Evolutionary conservation across 176 grass and related monocot species (phyloP).

Genomic region (Tillandsia leiboldiana): DNA sequence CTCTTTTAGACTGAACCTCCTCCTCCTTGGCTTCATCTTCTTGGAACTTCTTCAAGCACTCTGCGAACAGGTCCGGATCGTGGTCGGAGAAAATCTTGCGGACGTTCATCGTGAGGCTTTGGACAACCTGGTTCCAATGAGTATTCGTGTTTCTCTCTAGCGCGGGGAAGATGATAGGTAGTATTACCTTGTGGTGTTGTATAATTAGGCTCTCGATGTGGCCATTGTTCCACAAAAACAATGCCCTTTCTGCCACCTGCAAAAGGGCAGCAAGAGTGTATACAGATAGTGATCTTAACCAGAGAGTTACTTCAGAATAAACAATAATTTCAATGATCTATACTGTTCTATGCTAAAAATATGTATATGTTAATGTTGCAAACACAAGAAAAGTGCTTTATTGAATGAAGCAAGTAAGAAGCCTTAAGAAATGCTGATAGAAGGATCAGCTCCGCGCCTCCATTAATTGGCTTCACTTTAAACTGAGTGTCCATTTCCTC

Average conservation of each 20-base stretch:
- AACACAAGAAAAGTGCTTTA: no score
- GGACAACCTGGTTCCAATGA: conserved; percentile 26
- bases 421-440: no score
- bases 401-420: no score
- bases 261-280: not conserved
- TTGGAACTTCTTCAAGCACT: conserved; percentile 24
- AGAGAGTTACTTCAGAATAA: not conserved
- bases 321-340: no score
- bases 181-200: conserved; percentile 20
- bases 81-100: conserved; percentile 20
- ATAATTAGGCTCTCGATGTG: conserved; percentile 24
- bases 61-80: conserved; percentile 15
- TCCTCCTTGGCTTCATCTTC: conserved; percentile 22
- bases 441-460: no score
- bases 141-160: conserved; percentile 17
- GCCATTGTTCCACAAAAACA: conserved; percentile 26
- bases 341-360: no score
- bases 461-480: no score
- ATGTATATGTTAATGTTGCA: no score
- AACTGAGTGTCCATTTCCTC: no score
- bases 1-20: conserved; percentile 15
- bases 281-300: not conserved
- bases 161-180: conserved; percentile 27
- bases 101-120: conserved; percentile 18
- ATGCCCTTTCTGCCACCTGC: conserved; percentile 27